Evolutionary conservation across 495 filamentous ascomycete species (phyloP), one percentile per base, ranked within the genome.

Genomic region (Penicillium steckii): DNA sequence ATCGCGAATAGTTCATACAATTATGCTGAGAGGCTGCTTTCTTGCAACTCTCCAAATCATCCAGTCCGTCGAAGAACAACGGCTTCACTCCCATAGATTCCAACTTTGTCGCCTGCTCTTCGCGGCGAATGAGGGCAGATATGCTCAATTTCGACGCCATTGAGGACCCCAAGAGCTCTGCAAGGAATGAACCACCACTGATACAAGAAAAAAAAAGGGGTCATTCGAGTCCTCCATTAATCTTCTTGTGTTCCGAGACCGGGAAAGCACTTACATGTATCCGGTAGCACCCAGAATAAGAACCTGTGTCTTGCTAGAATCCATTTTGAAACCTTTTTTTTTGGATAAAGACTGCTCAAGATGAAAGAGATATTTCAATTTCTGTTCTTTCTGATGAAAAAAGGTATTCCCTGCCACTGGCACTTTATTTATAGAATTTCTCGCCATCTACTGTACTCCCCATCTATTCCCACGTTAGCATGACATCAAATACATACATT

Each of bases 201-300:
- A 5, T 3, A 12, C 15, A 37, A 37, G n/a, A n/a, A n/a, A n/a
- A n/a, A n/a, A n/a, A n/a, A n/a, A n/a, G n/a, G n/a, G n/a, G n/a
- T n/a, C n/a, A n/a, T n/a, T n/a, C n/a, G n/a, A n/a, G n/a, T n/a
- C n/a, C n/a, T n/a, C n/a, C n/a, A n/a, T n/a, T n/a, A n/a, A n/a
- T n/a, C n/a, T n/a, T n/a, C n/a, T n/a, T n/a, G n/a, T n/a, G n/a
- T n/a, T n/a, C n/a, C n/a, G n/a, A n/a, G n/a, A n/a, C n/a, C n/a
- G n/a, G n/a, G n/a, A n/a, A n/a, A n/a, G 18, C 2, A 48, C 45
- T 8, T 37, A 48, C 45, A 48, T 48, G 30, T 48, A 48, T n/a
- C 45, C 45, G 13, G 45, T 38, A 15, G 45, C 45, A 13, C 45
- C 45, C 9, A 48, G 13, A n/a, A 48, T 26, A 3, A 48, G 45